These are phyloP conservation scores for Colletotrichum lentis DNA, from an alignment of 2,329 filamentous ascomycete species.

Conservation along the genomic window DNA sequence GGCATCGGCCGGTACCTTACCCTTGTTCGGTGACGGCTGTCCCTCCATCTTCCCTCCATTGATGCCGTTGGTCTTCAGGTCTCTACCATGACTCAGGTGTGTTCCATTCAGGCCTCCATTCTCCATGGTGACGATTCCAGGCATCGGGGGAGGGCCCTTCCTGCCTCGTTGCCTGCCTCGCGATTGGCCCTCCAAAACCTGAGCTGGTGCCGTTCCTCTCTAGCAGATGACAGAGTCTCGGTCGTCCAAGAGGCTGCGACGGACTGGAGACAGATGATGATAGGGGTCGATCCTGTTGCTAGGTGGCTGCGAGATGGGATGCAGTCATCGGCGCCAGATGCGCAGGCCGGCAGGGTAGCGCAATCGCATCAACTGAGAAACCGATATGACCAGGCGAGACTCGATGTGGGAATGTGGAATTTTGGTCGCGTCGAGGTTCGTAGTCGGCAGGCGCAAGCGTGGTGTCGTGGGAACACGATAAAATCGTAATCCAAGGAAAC, in stretches of 20 bases:
- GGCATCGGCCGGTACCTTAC: conserved; percentile 42
- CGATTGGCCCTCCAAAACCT: conserved; percentile 31
- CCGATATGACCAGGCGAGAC: not conserved
- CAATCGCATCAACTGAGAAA: conserved; percentile 33
- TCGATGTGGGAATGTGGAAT: not conserved
- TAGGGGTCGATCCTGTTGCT: conserved; percentile 26
- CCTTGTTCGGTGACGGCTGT: conserved; percentile 47
- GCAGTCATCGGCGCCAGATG: conserved; percentile 38
- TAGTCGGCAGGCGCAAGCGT: conserved; percentile 4
- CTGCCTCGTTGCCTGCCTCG: conserved; percentile 35
- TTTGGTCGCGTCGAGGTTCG: not conserved
- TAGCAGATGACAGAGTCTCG: not conserved
- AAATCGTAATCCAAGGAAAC: conserved; percentile 10
- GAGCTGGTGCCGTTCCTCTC: not conserved
- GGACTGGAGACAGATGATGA: conserved; percentile 6
- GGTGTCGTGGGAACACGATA: conserved; percentile 28
- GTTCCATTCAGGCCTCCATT: conserved; percentile 61
- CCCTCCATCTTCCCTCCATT: conserved; percentile 49
- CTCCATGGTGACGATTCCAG: conserved; percentile 64
- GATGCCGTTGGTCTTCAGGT: conserved; percentile 54
- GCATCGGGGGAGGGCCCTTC: conserved; percentile 51
- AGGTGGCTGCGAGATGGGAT: conserved; percentile 22
- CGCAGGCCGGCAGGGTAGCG: conserved; percentile 30
- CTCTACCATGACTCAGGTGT: conserved; percentile 65
- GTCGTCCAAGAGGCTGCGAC: conserved; percentile 6